A percentile compares a stretch with the other conserved stretches of the same genome.
Conservation (phyloP, 2,329 filamentous ascomycete species). For the Colletotrichum sojae region DNA sequence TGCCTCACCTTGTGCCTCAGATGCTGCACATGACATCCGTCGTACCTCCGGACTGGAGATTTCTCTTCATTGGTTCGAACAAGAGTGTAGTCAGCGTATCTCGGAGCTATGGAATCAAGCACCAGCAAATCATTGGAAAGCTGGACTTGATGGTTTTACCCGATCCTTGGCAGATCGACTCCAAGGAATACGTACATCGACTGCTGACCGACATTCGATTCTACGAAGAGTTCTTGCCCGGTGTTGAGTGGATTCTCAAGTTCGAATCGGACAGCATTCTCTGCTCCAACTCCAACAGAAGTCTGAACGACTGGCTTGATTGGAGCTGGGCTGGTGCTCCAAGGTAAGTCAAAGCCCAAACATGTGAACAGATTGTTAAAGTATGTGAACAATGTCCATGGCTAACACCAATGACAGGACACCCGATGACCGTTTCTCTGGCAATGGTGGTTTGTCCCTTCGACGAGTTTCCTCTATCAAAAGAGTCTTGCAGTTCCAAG, state of each 20-base stretch:
- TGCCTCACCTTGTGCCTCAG: constrained; percentile 64
- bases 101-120: constrained; percentile 61
- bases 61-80: constrained; percentile 66
- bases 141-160: constrained; percentile 65
- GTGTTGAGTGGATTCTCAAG: constrained; percentile 67
- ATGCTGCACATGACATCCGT: constrained; percentile 67
- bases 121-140: constrained; percentile 66
- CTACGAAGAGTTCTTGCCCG: constrained; percentile 65
- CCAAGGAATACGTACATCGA: constrained; percentile 63
- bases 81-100: constrained; percentile 62
- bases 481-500: constrained; percentile 63
- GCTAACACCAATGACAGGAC: constrained; percentile 46
- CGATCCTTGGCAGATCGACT: constrained; percentile 60
- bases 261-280: constrained; percentile 70
- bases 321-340: constrained; percentile 69
- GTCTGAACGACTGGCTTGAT: constrained; percentile 67
- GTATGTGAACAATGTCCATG: neutral
- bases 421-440: constrained; percentile 60
- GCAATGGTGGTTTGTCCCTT: constrained; percentile 68
- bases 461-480: constrained; percentile 66
- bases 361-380: neutral
- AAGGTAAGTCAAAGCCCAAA: constrained; percentile 51
- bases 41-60: constrained; percentile 70
- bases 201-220: constrained; percentile 66
- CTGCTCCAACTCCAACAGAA: constrained; percentile 66